phyloP scores from a whole-genome alignment of 2,329 filamentous ascomycete genomes.

The Claviceps cyperi region DNA sequence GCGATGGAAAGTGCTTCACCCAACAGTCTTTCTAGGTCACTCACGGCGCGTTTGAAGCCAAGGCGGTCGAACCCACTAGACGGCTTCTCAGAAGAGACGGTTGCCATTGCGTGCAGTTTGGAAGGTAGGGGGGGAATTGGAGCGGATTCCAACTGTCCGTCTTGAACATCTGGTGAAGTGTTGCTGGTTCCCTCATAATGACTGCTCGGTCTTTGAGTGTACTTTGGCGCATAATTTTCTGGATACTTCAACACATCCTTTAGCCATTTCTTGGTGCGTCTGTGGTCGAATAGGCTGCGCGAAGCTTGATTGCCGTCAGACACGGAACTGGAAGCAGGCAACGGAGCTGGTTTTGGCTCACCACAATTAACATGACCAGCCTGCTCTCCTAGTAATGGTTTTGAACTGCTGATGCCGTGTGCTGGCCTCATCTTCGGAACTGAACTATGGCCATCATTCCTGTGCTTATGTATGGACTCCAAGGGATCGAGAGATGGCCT shows the following conservation, averaged over 20 bases:
- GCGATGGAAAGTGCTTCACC: constrained; percentile 31
- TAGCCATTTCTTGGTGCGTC: constrained; percentile 20
- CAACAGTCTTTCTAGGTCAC: constrained; percentile 31
- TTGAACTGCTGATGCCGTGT: background rate
- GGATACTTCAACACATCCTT: constrained; percentile 16
- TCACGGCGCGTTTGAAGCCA: constrained; percentile 22
- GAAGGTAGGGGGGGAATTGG: constrained; percentile 7
- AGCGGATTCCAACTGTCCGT: constrained; percentile 12
- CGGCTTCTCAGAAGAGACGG: constrained; percentile 10
- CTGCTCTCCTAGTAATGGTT: too few species aligned
- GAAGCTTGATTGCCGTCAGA: constrained; percentile 13
- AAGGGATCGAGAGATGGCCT: constrained; percentile 6
- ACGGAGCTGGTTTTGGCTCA: background rate
- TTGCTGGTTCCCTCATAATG: constrained; percentile 2
- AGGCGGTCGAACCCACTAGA: constrained; percentile 13
- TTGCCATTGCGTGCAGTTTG: constrained; percentile 8
- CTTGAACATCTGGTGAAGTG: constrained; percentile 6
- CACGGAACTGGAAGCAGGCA: constrained; percentile 1
- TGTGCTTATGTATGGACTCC: background rate
- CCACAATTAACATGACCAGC: background rate
- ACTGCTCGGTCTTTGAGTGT: constrained; percentile 15
- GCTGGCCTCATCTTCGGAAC: constrained; percentile 5
- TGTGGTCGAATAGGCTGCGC: constrained; percentile 18
- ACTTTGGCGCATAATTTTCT: constrained; percentile 12
- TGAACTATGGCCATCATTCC: constrained; percentile 3